Conservation (phyloP, 2,329 filamentous ascomycete genomes). For the Amylocarpus encephaloides region DNA sequence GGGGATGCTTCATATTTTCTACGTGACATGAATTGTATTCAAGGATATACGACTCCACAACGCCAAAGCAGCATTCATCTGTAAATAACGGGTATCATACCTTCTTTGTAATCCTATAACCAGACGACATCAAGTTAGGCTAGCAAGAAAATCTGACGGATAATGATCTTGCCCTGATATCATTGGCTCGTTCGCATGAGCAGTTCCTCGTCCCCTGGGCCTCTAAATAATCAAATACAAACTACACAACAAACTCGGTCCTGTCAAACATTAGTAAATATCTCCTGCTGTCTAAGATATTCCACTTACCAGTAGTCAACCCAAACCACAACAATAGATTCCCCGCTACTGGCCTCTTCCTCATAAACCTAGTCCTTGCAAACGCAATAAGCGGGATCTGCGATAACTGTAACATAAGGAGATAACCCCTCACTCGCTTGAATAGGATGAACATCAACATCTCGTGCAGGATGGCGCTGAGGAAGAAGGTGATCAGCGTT, state of each 20-base stretch:
- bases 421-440: slow-evolving; percentile 68
- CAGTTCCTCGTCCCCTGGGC: no score
- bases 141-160: no score
- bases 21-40: no score
- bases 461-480: slow-evolving; percentile 64
- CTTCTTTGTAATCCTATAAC: no score
- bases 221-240: slow-evolving; percentile 51
- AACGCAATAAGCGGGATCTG: slow-evolving; percentile 66
- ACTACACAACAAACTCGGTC: slow-evolving; percentile 55
- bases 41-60: no score
- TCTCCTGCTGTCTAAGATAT: neutral
- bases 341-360: slow-evolving; percentile 55
- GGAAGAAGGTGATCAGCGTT: slow-evolving; percentile 68
- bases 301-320: slow-evolving; percentile 49
- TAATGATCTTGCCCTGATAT: no score
- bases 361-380: slow-evolving; percentile 60
- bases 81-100: no score
- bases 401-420: slow-evolving; percentile 66
- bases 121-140: no score
- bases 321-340: slow-evolving; percentile 75
- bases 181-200: no score
- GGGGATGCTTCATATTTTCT: no score
- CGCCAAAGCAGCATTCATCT: no score
- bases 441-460: slow-evolving; percentile 77
- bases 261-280: neutral